Conservation (phyloP, 2,329 filamentous ascomycete genomes). For the Arthrobotrys megalospora region DNA sequence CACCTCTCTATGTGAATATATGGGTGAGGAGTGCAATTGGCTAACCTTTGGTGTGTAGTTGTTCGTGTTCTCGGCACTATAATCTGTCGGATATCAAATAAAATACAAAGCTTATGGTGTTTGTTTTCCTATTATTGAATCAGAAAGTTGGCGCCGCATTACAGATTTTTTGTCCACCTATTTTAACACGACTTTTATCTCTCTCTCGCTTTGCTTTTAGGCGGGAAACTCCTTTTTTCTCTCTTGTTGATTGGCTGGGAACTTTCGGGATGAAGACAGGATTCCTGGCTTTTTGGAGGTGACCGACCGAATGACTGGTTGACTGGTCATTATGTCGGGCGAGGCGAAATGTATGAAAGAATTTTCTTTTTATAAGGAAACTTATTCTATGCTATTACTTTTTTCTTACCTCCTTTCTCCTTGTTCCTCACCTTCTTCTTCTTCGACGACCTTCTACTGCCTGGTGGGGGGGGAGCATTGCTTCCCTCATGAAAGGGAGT, state of each 20-base stretch:
- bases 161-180: conserved; percentile 43
- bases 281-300: conserved; percentile 20
- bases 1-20: background rate
- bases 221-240: conserved; percentile 38
- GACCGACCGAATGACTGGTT: conserved; percentile 8
- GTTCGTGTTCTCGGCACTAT: conserved; percentile 84
- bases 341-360: conserved; percentile 39
- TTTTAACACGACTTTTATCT: conserved; percentile 12
- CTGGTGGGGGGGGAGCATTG: background rate
- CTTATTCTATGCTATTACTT: conserved; percentile 23
- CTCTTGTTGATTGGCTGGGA: conserved; percentile 21
- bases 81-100: conserved; percentile 63
- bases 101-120: conserved; percentile 40
- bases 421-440: background rate
- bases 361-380: conserved; percentile 46
- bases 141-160: conserved; percentile 50
- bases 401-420: conserved; percentile 1
- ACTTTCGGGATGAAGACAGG: background rate
- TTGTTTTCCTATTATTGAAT: conserved; percentile 16
- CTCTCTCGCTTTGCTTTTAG: conserved; percentile 20
- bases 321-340: conserved; percentile 35
- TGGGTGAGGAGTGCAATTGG: too few species aligned
- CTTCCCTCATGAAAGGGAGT: background rate
- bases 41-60: conserved; percentile 70
- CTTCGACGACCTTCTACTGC: background rate